These are phyloP conservation scores for Coemansia sp. DNA, from an alignment of 192 early-diverging fungal genomes.

Conservation along the genomic window DNA sequence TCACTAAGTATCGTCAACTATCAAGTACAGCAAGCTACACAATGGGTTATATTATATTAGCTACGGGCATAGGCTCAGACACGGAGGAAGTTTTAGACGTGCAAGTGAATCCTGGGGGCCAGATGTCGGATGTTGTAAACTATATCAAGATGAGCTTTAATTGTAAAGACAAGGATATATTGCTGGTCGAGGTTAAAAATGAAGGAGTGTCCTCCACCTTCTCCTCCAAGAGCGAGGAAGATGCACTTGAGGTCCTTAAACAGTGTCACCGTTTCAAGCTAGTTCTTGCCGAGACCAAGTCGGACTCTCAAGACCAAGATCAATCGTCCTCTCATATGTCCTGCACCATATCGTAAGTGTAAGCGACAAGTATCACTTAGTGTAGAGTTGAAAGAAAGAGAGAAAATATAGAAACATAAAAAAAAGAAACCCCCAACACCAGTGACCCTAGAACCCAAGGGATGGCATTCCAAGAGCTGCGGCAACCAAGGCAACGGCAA, in stretches of 20 bases:
- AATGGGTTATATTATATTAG: neutral
- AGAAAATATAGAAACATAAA: neutral
- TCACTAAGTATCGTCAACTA: neutral
- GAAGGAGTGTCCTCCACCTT: neutral
- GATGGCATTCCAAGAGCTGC: conserved; percentile 18
- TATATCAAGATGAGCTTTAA: neutral
- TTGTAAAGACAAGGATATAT: neutral
- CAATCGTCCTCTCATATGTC: neutral
- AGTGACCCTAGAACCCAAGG: conserved; percentile 15
- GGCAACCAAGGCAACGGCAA: conserved; percentile 18
- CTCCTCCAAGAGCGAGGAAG: neutral
- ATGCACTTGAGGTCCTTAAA: neutral
- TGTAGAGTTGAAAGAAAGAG: neutral
- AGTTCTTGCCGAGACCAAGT: neutral
- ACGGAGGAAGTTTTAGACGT: neutral
- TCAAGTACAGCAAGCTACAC: neutral
- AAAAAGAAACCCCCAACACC: neutral
- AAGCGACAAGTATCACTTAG: neutral
- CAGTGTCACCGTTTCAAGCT: neutral
- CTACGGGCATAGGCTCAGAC: neutral
- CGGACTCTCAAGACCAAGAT: neutral
- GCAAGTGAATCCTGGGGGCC: neutral
- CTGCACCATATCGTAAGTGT: neutral
- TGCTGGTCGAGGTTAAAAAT: neutral
- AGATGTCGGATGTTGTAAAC: neutral